Conservation (phyloP, 768 basidiomycete genomes). For the Ramaria sp. region DNA sequence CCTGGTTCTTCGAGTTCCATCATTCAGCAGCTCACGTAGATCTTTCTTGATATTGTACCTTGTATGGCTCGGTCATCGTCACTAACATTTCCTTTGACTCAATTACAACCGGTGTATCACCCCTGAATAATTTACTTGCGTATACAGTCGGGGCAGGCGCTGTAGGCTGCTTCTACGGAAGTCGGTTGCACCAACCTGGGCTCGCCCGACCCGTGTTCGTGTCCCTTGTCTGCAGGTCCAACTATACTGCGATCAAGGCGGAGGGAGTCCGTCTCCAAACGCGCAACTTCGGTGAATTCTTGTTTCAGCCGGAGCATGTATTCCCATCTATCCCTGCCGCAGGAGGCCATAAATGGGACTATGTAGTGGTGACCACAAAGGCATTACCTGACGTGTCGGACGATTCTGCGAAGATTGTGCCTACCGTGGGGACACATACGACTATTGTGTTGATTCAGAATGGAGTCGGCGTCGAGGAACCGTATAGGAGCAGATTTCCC, state of each 20-base stretch:
- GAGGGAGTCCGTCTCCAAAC: constrained; percentile 17
- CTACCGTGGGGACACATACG: constrained; percentile 9
- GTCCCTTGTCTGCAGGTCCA: constrained; percentile 21
- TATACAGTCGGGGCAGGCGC: constrained; percentile 20
- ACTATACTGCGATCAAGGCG: constrained; percentile 18
- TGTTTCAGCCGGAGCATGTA: constrained; percentile 17
- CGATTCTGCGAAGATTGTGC: constrained; percentile 14
- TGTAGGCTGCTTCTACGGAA: constrained; percentile 21
- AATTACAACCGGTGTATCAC: too few relatives aligned
- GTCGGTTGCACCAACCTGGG: constrained; percentile 15
- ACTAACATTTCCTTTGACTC: too few relatives aligned
- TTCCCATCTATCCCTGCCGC: constrained; percentile 17
- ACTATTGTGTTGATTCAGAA: constrained; percentile 22
- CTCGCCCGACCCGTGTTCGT: constrained; percentile 13
- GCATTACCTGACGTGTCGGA: constrained; percentile 19
- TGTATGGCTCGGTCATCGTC: too few relatives aligned
- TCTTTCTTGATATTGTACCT: not conserved
- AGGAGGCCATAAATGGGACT: constrained; percentile 13
- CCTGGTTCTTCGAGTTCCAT: not conserved
- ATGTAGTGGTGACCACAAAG: constrained; percentile 22
- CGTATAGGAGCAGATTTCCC: constrained; percentile 17
- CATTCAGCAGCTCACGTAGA: not conserved
- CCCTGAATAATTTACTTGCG: not conserved
- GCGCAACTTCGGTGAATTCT: constrained; percentile 19
- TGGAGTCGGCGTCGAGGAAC: constrained; percentile 21